Base-by-base conservation (phyloP, 495 filamentous ascomycete species). In the Neurospora tetraspora region DNA sequence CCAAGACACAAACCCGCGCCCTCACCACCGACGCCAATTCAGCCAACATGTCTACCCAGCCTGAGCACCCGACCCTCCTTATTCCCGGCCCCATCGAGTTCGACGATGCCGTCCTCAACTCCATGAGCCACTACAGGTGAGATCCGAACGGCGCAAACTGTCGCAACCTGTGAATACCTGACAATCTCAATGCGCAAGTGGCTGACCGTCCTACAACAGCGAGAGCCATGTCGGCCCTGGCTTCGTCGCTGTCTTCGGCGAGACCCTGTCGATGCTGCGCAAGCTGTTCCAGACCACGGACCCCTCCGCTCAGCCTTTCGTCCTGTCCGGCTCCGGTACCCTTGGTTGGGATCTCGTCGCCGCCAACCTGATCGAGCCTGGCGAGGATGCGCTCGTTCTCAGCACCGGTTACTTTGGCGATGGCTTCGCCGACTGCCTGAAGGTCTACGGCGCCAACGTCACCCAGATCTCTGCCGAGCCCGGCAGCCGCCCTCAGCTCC, bases 81-180 rank as follows among this genome's bases (percentile, higher is more conserved):
- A 97, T 99, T 78, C 96, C 96, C 34, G 96, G 96, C 37, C 96
- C 96, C 79, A 96, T 99, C 80, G 96, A 99, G 83, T 98, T 98
- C 78, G 96, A 98, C 81, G 96, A 99, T 93, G 94, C 90, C 59
- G 96, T 99, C 69, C 89, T 99, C 65, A 87, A 93, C 81, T 92
- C 94, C 71, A 98, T 98, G 96, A 88, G 91, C 81, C 96, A 98
- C 83, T 97, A 91, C 85, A 95, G 94, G 94, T 97, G 18, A 18
- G 20, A 47, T 40, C 14, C 42, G 40, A 14, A 12, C 16, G 37
- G 23, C 20, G 18, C 47, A 59, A 27, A 23, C 39, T 39, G 39
- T 42, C 5, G n/a, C 42, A 72, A 47, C 53, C 34, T 34, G 5
- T n/a, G 9, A 9, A 27, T 43, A 39, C 47, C 3, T 0, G 39